Evolutionary conservation across 2,329 filamentous ascomycete species (phyloP), one percentile per base, ranked within the genome.

Genomic region (Penicillium fuscoglaucum): DNA sequence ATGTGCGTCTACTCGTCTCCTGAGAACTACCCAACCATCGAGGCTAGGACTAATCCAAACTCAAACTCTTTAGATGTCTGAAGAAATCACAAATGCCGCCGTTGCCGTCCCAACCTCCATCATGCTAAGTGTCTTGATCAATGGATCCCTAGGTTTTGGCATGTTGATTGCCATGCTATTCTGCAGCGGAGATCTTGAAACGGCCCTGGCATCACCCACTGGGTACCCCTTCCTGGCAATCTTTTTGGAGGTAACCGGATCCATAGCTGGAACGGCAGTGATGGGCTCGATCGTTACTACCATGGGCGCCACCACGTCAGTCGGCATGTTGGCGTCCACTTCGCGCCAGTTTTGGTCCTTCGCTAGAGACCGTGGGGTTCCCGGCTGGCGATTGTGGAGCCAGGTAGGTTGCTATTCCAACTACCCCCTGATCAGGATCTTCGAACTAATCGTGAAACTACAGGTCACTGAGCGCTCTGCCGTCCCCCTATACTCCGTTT

Each of bases 301-400:
- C 8, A 67, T 74, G 26, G 68, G 67, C 17, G 62, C 71, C 15
- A 70, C 68, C 40, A 68, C 70, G 9, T 70, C 70, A 1, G 68
- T 75, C 19, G 72, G 71, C 37, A 69, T 73, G 61, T 59, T 75
- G 4, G 73, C 73, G 3, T 82, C 83, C 76, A 75, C 70, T 64
- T 87, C 59, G 71, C 79, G 67, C 26, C 66, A 69, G 52, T 65
- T 70, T 50, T 69, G 68, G 71, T 67, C 68, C 8, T 70, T 72
- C 26, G 58, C 69, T 15, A 57, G 69, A 29, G 66, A 72, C 40
- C 61, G 65, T 4, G 69, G 66, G 10, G 59, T 72, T 19, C 69
- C 69, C 0, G 63, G 65, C 4, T 72, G 68, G 65, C 62, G 64
- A 19, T 8, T 71, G 2, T 71, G 68, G 68, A 70, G 67, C 52